Evolutionary conservation across 2,329 filamentous ascomycete species (phyloP), one percentile per base, ranked within the genome.

Genomic region (Colletotrichum melonis): DNA sequence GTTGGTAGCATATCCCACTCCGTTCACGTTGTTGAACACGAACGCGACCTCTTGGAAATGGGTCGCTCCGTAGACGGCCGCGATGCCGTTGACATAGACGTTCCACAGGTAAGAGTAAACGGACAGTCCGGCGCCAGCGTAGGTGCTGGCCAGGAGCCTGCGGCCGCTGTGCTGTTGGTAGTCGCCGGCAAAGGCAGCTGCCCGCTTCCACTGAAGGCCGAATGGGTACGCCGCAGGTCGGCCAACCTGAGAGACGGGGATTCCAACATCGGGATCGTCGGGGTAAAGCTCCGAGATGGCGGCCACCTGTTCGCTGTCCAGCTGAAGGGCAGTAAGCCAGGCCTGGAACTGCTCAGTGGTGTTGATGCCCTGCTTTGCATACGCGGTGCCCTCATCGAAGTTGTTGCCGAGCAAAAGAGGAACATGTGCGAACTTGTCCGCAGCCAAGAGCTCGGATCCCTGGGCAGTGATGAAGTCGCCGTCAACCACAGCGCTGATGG

Each of bases 361-460:
- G 77, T 91, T 87, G 74, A 92, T 86, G 3, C 90, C 80, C 0
- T 81, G 81, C 1, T 83, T 88, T 5, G 89, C 84, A 78, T 92
- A 92, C 3, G 92, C 79, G 0, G 91, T 92, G 5, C 90, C 90
- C 79, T 93, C 91, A 78, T 93, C 91, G 82, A 92, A 89, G 79
- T 90, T 88, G 77, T 91, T 86, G 54, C 91, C 91, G 30, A 90
- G 83, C 66, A 93, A 92, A 77, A 92, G 87, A 4, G 91, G 91
- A 0, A 93, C 88, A 14, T 89, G 86, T 69, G 92, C 88, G 75
- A 93, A 93, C 24, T 87, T 86, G 56, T 91, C 90, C 7, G 85
- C 79, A 0, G 82, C 80, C 3, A 94, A 82, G 74, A 92, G 89
- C 5, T 85, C 79, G 6, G 87, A 88, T 46, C 82, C 84, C 59